Percentiles rank a stretch among this genome's conserved stretches.
Evolutionary conservation across 2,329 filamentous ascomycete genomes (phyloP).

Genomic region (Cladorrhinum sp.): DNA sequence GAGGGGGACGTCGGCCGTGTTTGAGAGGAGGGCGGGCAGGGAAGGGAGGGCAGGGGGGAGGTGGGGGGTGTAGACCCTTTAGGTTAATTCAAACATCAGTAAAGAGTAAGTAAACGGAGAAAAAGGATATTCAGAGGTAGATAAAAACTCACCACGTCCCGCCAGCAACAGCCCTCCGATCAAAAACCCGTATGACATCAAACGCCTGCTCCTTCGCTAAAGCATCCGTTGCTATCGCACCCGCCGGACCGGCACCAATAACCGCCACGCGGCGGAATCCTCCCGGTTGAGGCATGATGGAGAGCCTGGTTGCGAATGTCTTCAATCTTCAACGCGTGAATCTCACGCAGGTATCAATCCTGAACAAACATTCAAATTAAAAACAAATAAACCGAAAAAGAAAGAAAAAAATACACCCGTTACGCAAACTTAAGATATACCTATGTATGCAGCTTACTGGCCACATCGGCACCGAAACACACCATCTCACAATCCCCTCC

Average conservation of each 20-base stretch:
- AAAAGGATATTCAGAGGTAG: too few relatives aligned
- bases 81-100: neutral
- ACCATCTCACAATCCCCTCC: too few relatives aligned
- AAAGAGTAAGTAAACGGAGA: neutral
- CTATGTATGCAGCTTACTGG: too few relatives aligned
- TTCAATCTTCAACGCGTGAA: too few relatives aligned
- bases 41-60: constrained; percentile 32
- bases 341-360: too few relatives aligned
- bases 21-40: constrained; percentile 36
- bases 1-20: constrained; percentile 44
- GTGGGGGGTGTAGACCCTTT: constrained; percentile 36
- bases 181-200: constrained; percentile 59
- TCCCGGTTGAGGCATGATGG: too few relatives aligned
- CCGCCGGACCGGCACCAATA: constrained; percentile 59
- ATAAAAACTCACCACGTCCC: constrained; percentile 56
- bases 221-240: constrained; percentile 59
- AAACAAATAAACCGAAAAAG: too few relatives aligned
- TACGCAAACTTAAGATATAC: too few relatives aligned
- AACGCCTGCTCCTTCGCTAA: constrained; percentile 57
- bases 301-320: too few relatives aligned
- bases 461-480: too few relatives aligned
- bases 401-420: too few relatives aligned
- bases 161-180: constrained; percentile 56
- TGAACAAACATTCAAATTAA: too few relatives aligned
- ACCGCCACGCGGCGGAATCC: constrained; percentile 50